Base-by-base conservation (phyloP, 2,329 filamentous ascomycete genomes). In the Drechslerella stenobrocha region DNA sequence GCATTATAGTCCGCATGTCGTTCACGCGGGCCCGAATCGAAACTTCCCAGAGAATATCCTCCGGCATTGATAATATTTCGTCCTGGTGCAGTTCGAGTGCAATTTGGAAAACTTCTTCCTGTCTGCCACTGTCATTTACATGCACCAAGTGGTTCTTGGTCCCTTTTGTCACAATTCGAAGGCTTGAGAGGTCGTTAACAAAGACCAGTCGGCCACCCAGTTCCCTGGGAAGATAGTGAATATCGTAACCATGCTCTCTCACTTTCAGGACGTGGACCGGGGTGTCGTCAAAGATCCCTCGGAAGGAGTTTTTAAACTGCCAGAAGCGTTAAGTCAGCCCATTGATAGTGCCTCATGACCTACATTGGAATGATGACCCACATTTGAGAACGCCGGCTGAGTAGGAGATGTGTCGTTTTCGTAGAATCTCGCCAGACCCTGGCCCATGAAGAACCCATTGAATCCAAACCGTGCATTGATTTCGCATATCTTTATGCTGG, bases 401-500 rank as follows among this genome's bases (percentile, higher is more conserved):
- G 56, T 8, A 2, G 24, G 42, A 4, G 35, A 60, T 7, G n/a
- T 35, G 1, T 26, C 45, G 13, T 67, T 42, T 1, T 26, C 8
- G 22, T 55, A 55, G 18, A 45, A 67, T 8, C 24, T 60, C 2
- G 35, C 35, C 1, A 52, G 11, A 1, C 20, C 45, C 13, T 44
- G 50, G 3, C 13, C 18, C 2, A 15, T 2, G 6, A 71, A 56
- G 24, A 75, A 76, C 0, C 76, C 76, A 42, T 79, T 79, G 58
- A 78, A 78, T 8, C 73, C 72, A 50, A 78, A 79, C 0, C 78
- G 74, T 1, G 76, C 77, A 47, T 79, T 79, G 32, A 79, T 78
- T 20, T 79, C 78, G 1, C 77, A 77, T 3, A 79, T 75, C 4
- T 73, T 59, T 23, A 67, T 67, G 11, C 28, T 56, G 3, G 63